Evolutionary conservation across 208 protist species (phyloP).

Genomic region (Borovskyia barvae): DNA sequence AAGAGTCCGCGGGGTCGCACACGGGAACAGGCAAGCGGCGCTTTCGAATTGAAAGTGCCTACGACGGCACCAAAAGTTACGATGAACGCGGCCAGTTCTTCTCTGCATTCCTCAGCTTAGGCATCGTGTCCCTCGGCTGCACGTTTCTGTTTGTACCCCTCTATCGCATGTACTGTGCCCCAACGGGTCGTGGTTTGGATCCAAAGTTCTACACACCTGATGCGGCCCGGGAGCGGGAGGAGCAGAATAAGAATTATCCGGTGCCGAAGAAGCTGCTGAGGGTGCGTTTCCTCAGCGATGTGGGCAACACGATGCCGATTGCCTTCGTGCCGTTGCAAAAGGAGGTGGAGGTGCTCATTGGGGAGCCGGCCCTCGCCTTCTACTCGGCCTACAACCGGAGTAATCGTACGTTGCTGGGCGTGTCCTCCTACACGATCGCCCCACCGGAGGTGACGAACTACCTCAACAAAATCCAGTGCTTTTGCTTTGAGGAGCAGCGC

Average conservation of each 20-base stretch:
- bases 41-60: slow-evolving; percentile 70
- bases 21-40: slow-evolving; percentile 21
- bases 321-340: slow-evolving; percentile 90
- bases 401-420: slow-evolving; percentile 80
- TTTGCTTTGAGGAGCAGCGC: slow-evolving; percentile 96
- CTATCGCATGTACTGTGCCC: slow-evolving; percentile 88
- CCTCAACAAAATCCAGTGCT: slow-evolving; percentile 98
- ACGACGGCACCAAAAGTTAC: slow-evolving; percentile 57
- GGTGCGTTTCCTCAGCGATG: slow-evolving; percentile 81
- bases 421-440: slow-evolving; percentile 91
- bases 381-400: slow-evolving; percentile 91
- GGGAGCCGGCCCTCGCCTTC: slow-evolving; percentile 87
- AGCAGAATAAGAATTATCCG: slow-evolving; percentile 68
- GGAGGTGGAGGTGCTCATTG: slow-evolving; percentile 88
- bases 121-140: slow-evolving; percentile 79
- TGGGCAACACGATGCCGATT: slow-evolving; percentile 90
- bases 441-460: slow-evolving; percentile 91
- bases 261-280: slow-evolving; percentile 80
- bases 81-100: slow-evolving; percentile 86
- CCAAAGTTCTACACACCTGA: slow-evolving; percentile 85
- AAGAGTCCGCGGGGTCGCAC: not conserved
- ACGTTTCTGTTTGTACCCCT: slow-evolving; percentile 89
- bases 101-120: slow-evolving; percentile 73
- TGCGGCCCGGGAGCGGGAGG: slow-evolving; percentile 56
- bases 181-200: slow-evolving; percentile 73